A percentile compares a stretch with the other conserved stretches of the same genome.
phyloP scores from a whole-genome alignment of 2,329 filamentous ascomycete genomes.

The Xylariales sp. region DNA sequence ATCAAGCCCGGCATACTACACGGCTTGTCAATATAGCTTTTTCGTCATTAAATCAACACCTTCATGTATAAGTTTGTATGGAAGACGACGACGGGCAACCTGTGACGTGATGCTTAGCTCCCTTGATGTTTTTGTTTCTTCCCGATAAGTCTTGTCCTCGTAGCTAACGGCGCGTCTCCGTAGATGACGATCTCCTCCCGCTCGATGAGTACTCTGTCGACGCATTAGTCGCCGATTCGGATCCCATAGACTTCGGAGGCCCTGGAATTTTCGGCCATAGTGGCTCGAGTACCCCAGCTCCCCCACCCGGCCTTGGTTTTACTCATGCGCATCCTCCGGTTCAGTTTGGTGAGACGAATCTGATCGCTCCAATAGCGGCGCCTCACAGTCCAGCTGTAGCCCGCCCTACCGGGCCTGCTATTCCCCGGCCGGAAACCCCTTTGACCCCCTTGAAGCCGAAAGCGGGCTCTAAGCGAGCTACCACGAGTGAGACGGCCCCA shows the following conservation, averaged over 20 bases:
- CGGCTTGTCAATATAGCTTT: constrained; percentile 46
- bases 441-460: constrained; percentile 24
- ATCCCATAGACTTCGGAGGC: constrained; percentile 16
- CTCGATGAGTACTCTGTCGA: constrained; percentile 63
- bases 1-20: constrained; percentile 30
- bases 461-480: constrained; percentile 19
- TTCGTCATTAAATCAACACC: constrained; percentile 35
- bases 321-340: constrained; percentile 31
- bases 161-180: constrained; percentile 29
- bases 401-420: constrained; percentile 18
- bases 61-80: constrained; percentile 34
- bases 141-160: constrained; percentile 18
- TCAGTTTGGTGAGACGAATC: constrained; percentile 15
- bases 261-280: constrained; percentile 9
- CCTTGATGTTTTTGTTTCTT: constrained; percentile 25
- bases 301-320: constrained; percentile 43
- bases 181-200: constrained; percentile 60
- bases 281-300: constrained; percentile 29
- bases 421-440: constrained; percentile 28
- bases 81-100: constrained; percentile 60
- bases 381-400: constrained; percentile 16
- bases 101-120: constrained; percentile 45
- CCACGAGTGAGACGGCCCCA: constrained; percentile 15
- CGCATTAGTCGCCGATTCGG: constrained; percentile 59
- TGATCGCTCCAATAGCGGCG: constrained; percentile 16